A percentile compares a stretch with the other conserved stretches of the same genome.
Evolutionary conservation across 192 early-diverging fungal species (phyloP).

Genomic region (Gaertneriomyces sp.): DNA sequence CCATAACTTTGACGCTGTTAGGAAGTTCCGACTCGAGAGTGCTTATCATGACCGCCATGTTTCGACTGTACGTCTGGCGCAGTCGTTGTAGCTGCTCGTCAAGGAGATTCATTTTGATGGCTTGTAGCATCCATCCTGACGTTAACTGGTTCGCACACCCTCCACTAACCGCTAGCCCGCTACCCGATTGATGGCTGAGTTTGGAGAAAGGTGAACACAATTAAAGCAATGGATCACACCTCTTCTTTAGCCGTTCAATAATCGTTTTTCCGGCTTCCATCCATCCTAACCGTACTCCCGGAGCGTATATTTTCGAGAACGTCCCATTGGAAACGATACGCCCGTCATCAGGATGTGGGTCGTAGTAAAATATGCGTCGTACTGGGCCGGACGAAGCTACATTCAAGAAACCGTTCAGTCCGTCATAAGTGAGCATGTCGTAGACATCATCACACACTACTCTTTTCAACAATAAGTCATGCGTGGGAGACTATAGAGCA

Average conservation of each 20-base stretch:
- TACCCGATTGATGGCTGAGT: neutral
- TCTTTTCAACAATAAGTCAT: too few relatives aligned
- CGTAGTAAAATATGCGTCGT: constrained; percentile 22
- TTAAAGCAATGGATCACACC: constrained; percentile 17
- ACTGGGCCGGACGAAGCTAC: neutral
- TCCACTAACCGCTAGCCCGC: neutral
- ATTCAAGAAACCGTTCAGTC: constrained; percentile 2
- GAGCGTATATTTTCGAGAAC: constrained; percentile 43
- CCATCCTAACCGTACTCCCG: constrained; percentile 47
- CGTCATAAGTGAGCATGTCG: constrained; percentile 28
- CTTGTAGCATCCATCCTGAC: too few relatives aligned
- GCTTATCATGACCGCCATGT: constrained; percentile 16
- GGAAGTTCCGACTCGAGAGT: constrained; percentile 28
- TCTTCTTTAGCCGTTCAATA: constrained; percentile 9
- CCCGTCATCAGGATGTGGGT: constrained; percentile 18
- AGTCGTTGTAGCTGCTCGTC: neutral
- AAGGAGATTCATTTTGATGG: too few relatives aligned
- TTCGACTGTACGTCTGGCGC: constrained; percentile 15
- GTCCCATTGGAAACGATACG: constrained; percentile 48
- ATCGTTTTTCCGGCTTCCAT: constrained; percentile 35
- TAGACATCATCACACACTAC: constrained; percentile 53
- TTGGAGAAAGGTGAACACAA: constrained; percentile 2
- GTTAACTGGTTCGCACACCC: too few relatives aligned
- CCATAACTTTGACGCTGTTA: neutral
- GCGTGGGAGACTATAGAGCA: too few relatives aligned